phyloP scores from a whole-genome alignment of 441 rosid genomes.

The Populus hybrid region DNA sequence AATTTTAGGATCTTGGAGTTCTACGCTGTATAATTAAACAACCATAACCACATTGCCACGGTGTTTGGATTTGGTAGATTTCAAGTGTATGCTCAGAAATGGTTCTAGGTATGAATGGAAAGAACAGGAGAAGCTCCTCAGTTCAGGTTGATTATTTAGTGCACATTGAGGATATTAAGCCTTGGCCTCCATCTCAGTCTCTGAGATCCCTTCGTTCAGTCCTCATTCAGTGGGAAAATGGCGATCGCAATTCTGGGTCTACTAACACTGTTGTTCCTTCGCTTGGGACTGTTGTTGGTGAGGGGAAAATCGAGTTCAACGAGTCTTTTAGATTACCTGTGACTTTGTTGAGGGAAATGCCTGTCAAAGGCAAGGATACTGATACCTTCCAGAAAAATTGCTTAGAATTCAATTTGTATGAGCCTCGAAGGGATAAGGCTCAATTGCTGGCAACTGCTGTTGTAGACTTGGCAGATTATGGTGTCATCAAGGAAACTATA shows the following conservation, averaged over 20 bases:
- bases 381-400: slow-evolving; percentile 62
- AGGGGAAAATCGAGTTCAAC: slow-evolving; percentile 85
- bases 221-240: slow-evolving; percentile 87
- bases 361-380: slow-evolving; percentile 49
- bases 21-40: slow-evolving; percentile 12
- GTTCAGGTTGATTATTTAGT: slow-evolving; percentile 62
- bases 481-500: slow-evolving; percentile 49
- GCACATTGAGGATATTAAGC: slow-evolving; percentile 83
- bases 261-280: slow-evolving; percentile 67
- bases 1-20: not conserved
- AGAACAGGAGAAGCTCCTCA: slow-evolving; percentile 52
- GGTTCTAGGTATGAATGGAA: slow-evolving; percentile 65
- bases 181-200: slow-evolving; percentile 99
- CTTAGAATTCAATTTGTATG: slow-evolving; percentile 77
- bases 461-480: slow-evolving; percentile 75
- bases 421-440: slow-evolving; percentile 84
- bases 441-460: slow-evolving; percentile 75
- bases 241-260: slow-evolving; percentile 69
- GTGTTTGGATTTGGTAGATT: slow-evolving; percentile 7
- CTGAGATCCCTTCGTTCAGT: slow-evolving; percentile 82
- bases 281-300: slow-evolving; percentile 68
- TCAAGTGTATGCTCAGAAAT: slow-evolving; percentile 31
- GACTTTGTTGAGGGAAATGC: slow-evolving; percentile 57
- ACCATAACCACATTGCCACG: not conserved
- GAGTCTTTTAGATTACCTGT: slow-evolving; percentile 81